Evolutionary conservation across 2,329 filamentous ascomycete species (phyloP).

Genomic region (Diaporthe nobilis): DNA sequence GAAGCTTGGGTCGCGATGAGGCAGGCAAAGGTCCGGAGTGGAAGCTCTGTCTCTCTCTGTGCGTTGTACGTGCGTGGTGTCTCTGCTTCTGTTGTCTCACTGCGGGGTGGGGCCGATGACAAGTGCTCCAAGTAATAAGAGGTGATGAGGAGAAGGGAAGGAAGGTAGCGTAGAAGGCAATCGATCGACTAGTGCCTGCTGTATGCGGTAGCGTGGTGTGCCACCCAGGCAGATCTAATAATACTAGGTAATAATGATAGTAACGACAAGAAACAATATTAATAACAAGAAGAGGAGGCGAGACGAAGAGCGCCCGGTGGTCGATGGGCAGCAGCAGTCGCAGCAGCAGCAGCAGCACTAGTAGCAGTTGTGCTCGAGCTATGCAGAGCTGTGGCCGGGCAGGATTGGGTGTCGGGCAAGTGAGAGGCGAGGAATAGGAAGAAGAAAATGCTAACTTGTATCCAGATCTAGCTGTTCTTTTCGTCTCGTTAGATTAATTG

Average conservation of each 20-base stretch:
- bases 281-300: slow-evolving; percentile 16
- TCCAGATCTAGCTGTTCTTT: slow-evolving; percentile 30
- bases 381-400: background rate
- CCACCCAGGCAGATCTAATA: slow-evolving; percentile 15
- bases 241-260: slow-evolving; percentile 6
- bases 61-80: background rate
- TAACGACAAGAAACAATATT: background rate
- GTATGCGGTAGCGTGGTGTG: background rate
- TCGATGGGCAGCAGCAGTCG: background rate
- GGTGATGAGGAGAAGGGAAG: slow-evolving; percentile 28
- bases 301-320: slow-evolving; percentile 2
- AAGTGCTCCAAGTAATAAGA: slow-evolving; percentile 11
- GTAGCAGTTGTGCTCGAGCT: slow-evolving; percentile 15
- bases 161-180: slow-evolving; percentile 12
- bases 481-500: slow-evolving; percentile 31
- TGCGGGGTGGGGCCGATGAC: slow-evolving; percentile 30
- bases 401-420: background rate
- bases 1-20: slow-evolving; percentile 16
- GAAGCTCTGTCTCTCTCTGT: background rate
- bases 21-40: slow-evolving; percentile 14
- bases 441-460: background rate
- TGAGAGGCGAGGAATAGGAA: slow-evolving; percentile 7
- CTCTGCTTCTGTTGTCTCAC: background rate
- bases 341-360: background rate
- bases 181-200: slow-evolving; percentile 24